Evolutionary conservation across 306 rosid genomes (phyloP).

Genomic region (Macrotyloma uniflorum): DNA sequence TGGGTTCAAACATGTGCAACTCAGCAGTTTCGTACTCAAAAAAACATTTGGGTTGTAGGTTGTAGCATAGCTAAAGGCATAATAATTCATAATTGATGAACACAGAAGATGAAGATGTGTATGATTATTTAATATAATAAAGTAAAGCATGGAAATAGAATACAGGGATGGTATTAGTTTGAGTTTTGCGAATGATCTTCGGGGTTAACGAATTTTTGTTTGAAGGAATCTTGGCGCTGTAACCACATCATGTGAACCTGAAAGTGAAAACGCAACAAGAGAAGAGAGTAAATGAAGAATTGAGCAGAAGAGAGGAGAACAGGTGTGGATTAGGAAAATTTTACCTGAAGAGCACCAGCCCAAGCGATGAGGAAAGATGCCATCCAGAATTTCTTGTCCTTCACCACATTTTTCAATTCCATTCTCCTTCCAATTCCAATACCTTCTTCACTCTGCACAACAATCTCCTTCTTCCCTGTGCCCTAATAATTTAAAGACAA

Average conservation of each 20-base stretch:
- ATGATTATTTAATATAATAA: no score
- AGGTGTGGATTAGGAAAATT: not conserved
- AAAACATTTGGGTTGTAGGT: no score
- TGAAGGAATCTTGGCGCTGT: slow-evolving; percentile 78
- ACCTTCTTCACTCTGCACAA: no score
- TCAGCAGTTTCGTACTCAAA: not conserved
- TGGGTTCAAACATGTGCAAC: no score
- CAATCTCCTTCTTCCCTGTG: not conserved
- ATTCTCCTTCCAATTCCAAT: slow-evolving; percentile 29
- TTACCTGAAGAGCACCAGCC: slow-evolving; percentile 76
- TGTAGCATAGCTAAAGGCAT: not conserved
- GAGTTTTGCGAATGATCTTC: slow-evolving; percentile 15
- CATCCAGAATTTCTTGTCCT: slow-evolving; percentile 79
- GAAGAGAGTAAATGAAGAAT: no score
- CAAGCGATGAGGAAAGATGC: slow-evolving; percentile 71
- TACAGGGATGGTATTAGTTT: not conserved
- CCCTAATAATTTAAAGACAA: not conserved
- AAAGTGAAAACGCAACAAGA: not conserved
- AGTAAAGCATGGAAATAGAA: no score
- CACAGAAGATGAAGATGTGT: not conserved
- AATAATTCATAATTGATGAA: not conserved
- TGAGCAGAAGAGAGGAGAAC: not conserved
- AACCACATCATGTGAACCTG: slow-evolving; percentile 89
- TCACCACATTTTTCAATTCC: slow-evolving; percentile 63
- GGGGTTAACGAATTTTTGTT: slow-evolving; percentile 63